A percentile compares a stretch with the other conserved stretches of the same genome.
Evolutionary conservation across 2,329 filamentous ascomycete genomes (phyloP).

Genomic region (Colletotrichum sp.): DNA sequence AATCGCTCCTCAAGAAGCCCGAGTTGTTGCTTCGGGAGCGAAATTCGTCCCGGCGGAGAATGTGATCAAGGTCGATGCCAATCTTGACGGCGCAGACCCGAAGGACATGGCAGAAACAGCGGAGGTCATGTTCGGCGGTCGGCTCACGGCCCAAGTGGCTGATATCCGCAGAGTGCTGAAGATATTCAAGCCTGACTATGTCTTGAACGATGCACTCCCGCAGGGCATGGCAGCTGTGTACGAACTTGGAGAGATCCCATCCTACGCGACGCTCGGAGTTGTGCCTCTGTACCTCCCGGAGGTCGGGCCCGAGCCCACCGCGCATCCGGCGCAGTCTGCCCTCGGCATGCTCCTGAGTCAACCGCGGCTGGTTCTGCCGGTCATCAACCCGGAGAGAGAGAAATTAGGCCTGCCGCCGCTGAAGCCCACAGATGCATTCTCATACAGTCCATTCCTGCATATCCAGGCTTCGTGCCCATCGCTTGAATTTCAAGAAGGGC

Average conservation of each 20-base stretch:
- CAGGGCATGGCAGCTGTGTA: slow-evolving; percentile 38
- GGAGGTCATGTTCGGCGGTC: slow-evolving; percentile 27
- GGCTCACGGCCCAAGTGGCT: slow-evolving; percentile 37
- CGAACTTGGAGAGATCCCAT: slow-evolving; percentile 37
- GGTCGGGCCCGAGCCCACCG: slow-evolving; percentile 32
- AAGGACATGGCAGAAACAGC: slow-evolving; percentile 36
- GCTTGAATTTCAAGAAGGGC: slow-evolving; percentile 34
- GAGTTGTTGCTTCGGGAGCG: slow-evolving; percentile 38
- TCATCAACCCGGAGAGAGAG: slow-evolving; percentile 35
- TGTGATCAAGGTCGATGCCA: slow-evolving; percentile 34
- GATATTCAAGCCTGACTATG: slow-evolving; percentile 31
- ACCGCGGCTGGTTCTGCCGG: slow-evolving; percentile 30
- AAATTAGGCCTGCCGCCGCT: slow-evolving; percentile 30
- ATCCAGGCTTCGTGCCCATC: slow-evolving; percentile 39
- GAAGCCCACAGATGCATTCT: slow-evolving; percentile 34
- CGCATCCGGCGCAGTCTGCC: slow-evolving; percentile 25
- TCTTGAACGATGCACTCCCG: slow-evolving; percentile 44
- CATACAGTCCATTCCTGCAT: slow-evolving; percentile 41
- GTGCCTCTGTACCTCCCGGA: slow-evolving; percentile 41
- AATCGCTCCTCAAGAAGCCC: slow-evolving; percentile 34
- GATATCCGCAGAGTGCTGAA: slow-evolving; percentile 37
- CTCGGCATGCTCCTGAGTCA: slow-evolving; percentile 31
- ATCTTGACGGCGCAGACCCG: slow-evolving; percentile 28
- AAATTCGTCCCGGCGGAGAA: slow-evolving; percentile 34
- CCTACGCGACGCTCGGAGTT: slow-evolving; percentile 42